Base-by-base conservation (phyloP, 2,329 filamentous ascomycete species). In the Aplosporella prunicola region DNA sequence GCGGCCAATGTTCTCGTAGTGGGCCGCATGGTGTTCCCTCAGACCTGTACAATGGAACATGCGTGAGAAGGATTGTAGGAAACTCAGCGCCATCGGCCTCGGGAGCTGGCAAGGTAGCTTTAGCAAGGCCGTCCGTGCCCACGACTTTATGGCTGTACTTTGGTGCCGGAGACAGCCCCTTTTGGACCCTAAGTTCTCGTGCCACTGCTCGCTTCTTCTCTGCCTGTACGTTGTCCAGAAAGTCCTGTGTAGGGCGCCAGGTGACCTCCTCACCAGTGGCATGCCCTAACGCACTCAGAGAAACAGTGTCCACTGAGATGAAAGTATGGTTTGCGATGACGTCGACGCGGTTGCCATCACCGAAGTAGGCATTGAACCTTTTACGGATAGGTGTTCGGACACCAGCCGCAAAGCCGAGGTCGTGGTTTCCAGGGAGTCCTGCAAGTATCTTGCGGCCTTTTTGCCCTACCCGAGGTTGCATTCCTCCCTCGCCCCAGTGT, bases 251-350 rank as follows among this genome's bases (percentile, higher is more conserved):
- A 0, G 88, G 85, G 16, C 71, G 71, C 67, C 84, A 94, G 13
- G 96, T 81, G 26, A 64, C 58, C 24, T 71, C 66, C 36, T 74
- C 62, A 5, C 68, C 66, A n/a, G 50, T 50, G 9, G 50, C 47
- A 45, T 76, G 70, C 35, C 73, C 72, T 55, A 71, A 67, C 3
- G 91, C 89, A 52, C 86, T 93, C 50, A 96, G 61, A 0, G 88
- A 95, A 4, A 94, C 80, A 0, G 81, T 76, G 55, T 98, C 91
- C 6, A 98, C 72, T 1, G 86, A 93, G 14, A 98, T 84, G 55
- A 98, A 87, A 0, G 86, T 93, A 57, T 98, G 91, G 53, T 98
- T 98, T 9, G 85, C 91, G 36, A 96, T 72, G 5, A 96, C 72
- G 56, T 96, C 87, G 14, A 98, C 78, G 7, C 85, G 72, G 58